phyloP scores from a whole-genome alignment of 2,329 filamentous ascomycete species.

The Bipolaris zeicola region DNA sequence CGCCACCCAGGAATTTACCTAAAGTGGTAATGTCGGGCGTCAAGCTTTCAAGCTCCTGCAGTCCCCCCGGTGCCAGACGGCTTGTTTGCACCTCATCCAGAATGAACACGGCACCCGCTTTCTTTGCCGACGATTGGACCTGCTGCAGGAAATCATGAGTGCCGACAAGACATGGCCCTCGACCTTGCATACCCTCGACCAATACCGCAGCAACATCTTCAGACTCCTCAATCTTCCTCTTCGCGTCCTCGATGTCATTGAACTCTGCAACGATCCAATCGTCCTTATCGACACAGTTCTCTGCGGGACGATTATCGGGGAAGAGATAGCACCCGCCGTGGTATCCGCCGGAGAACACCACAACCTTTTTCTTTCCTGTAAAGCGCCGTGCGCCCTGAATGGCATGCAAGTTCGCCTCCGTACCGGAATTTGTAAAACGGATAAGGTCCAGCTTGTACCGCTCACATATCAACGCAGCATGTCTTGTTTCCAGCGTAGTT shows the following conservation, averaged over 20 bases:
- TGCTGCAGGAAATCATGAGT: constrained; percentile 58
- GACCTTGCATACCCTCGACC: constrained; percentile 70
- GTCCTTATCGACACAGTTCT: constrained; percentile 57
- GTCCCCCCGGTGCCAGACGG: constrained; percentile 27
- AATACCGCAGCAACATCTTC: constrained; percentile 65
- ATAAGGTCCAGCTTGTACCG: constrained; percentile 31
- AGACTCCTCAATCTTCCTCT: constrained; percentile 49
- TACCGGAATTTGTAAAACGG: constrained; percentile 40
- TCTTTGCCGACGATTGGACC: constrained; percentile 56
- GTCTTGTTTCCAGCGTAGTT: constrained; percentile 25
- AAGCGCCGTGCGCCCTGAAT: constrained; percentile 53
- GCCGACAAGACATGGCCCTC: constrained; percentile 63
- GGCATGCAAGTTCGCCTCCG: constrained; percentile 37
- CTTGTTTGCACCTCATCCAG: constrained; percentile 64
- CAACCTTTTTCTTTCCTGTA: constrained; percentile 46
- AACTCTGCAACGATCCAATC: constrained; percentile 67
- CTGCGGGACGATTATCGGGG: constrained; percentile 42
- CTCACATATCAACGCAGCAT: constrained; percentile 29
- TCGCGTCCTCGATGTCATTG: constrained; percentile 61
- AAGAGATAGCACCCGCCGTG: constrained; percentile 63
- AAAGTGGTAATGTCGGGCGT: constrained; percentile 60
- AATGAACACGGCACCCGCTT: constrained; percentile 64
- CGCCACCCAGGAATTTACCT: constrained; percentile 71
- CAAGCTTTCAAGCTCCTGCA: constrained; percentile 27
- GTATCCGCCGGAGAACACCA: constrained; percentile 60